Conservation (phyloP, 768 basidiomycete species). For the Lentinus tigrinus region DNA sequence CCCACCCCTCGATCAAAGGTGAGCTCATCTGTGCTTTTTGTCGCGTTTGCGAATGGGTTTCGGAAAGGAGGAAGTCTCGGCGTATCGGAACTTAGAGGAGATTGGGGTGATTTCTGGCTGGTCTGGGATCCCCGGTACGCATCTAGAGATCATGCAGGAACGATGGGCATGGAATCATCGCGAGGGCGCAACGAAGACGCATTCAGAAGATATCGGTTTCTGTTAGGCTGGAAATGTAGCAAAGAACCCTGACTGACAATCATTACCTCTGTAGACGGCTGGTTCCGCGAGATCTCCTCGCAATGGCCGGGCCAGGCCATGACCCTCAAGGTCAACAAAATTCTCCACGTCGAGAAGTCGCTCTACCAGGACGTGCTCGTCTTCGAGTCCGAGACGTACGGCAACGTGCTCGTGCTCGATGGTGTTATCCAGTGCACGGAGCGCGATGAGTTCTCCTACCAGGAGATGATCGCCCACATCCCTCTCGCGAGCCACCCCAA, state of each 20-base stretch:
- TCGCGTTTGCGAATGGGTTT: too few species aligned
- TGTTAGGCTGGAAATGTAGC: background rate
- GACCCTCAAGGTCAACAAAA: conserved; percentile 94
- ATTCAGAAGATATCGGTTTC: too few species aligned
- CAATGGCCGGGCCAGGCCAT: conserved; percentile 99
- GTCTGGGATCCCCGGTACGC: too few species aligned
- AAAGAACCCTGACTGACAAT: background rate
- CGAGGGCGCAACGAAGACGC: too few species aligned
- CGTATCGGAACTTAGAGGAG: background rate
- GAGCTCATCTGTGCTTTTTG: background rate
- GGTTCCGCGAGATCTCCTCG: conserved; percentile 92
- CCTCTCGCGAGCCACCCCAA: conserved; percentile 96
- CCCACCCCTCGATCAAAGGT: conserved; percentile 39
- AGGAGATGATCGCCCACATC: conserved; percentile 98
- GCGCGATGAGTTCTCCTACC: conserved; percentile 99
- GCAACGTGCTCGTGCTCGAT: conserved; percentile 95
- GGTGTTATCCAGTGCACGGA: conserved; percentile 97
- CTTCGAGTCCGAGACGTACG: conserved; percentile 93
- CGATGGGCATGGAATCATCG: too few species aligned
- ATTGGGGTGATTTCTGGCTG: background rate
- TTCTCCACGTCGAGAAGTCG: conserved; percentile 91
- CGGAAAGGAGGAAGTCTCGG: too few species aligned
- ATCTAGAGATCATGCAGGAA: too few species aligned
- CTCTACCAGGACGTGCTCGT: conserved; percentile 97
- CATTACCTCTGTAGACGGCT: conserved; percentile 61